phyloP scores from a whole-genome alignment of 345 rosid species.

The Capsella bursapastoris region DNA sequence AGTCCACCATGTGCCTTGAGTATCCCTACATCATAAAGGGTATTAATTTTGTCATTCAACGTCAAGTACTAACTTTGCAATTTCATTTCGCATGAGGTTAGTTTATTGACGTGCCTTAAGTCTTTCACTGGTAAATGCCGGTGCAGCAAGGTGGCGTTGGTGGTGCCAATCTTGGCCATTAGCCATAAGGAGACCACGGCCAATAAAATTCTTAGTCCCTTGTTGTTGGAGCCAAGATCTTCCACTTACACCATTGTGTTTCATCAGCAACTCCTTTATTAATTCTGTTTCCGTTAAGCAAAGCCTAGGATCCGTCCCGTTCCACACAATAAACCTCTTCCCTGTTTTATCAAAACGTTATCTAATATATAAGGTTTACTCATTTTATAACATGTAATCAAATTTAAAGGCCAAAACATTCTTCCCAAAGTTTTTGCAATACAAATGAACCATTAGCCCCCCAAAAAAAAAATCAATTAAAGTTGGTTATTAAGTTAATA shows the following conservation, averaged over 20 bases:
- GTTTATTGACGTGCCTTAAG: slow-evolving; percentile 56
- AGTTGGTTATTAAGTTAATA: background rate
- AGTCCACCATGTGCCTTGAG: slow-evolving; percentile 80
- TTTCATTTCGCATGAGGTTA: slow-evolving; percentile 19
- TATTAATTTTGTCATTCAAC: background rate
- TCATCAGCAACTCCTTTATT: slow-evolving; percentile 77
- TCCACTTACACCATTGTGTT: slow-evolving; percentile 74
- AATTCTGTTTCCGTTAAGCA: slow-evolving; percentile 77
- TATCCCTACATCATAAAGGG: slow-evolving; percentile 53
- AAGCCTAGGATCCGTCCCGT: slow-evolving; percentile 84
- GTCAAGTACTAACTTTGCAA: background rate
- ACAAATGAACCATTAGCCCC: background rate
- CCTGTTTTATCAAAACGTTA: slow-evolving; percentile 48
- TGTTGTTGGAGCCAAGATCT: slow-evolving; percentile 95
- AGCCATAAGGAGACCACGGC: slow-evolving; percentile 81
- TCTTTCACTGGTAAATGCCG: slow-evolving; percentile 65
- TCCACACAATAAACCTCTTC: slow-evolving; percentile 85
- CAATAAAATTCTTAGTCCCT: slow-evolving; percentile 85
- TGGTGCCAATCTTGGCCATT: slow-evolving; percentile 73
- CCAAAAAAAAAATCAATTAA: background rate
- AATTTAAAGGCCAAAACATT: background rate
- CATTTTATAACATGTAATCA: background rate
- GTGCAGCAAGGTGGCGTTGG: slow-evolving; percentile 62
- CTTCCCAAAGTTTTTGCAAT: background rate
- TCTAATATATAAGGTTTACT: background rate